Evolutionary conservation across 208 protist species (phyloP).

Genomic region (Trypanosoma avium): DNA sequence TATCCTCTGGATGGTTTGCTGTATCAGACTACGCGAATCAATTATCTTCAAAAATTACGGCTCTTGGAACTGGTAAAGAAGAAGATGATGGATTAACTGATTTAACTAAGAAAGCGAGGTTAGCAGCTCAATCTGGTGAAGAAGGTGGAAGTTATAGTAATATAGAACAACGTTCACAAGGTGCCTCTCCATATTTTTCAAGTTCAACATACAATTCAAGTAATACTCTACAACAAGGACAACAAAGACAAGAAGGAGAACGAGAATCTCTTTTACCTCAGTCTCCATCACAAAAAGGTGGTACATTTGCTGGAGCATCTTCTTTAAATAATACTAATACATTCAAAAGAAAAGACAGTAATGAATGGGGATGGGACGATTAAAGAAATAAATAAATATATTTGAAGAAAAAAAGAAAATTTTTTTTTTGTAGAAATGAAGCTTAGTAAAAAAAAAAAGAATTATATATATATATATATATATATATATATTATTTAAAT

Average conservation of each 20-base stretch:
- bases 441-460: neutral
- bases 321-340: neutral
- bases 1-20: slow-evolving; percentile 54
- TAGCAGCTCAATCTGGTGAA: slow-evolving; percentile 28
- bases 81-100: slow-evolving; percentile 45
- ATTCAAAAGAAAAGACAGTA: slow-evolving; percentile 22
- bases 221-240: neutral
- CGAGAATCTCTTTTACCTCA: neutral
- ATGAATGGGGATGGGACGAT: slow-evolving; percentile 59
- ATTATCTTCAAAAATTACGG: slow-evolving; percentile 43
- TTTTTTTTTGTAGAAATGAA: slow-evolving; percentile 7
- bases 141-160: slow-evolving; percentile 1
- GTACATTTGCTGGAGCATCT: neutral
- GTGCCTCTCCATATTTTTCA: slow-evolving; percentile 15
- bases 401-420: too few species aligned
- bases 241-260: too few species aligned
- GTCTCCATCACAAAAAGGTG: neutral
- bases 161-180: neutral
- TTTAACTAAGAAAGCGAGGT: slow-evolving; percentile 41
- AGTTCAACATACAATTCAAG: neutral
- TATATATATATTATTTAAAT: too few species aligned
- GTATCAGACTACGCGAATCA: slow-evolving; percentile 52
- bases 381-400: neutral
- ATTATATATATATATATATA: neutral
- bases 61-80: slow-evolving; percentile 10